Base-by-base conservation (phyloP, 768 basidiomycete genomes). In the Favolaschia claudopus region DNA sequence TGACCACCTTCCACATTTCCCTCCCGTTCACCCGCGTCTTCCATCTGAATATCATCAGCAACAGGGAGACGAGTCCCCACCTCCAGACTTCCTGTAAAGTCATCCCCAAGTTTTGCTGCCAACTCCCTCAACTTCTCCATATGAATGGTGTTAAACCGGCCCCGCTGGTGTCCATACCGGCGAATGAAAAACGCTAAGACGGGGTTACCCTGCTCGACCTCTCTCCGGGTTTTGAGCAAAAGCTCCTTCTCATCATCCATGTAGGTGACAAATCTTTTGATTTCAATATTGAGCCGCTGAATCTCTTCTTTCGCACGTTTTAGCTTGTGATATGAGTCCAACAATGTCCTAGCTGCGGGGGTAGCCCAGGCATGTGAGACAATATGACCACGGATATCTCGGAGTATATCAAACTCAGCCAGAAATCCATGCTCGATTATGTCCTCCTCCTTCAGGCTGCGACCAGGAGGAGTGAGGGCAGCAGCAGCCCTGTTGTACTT, bases 211-310 rank as follows among this genome's bases (percentile, higher is more conserved):
- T n/a, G 15, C 1, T 7, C 22, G 5, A 45, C 17, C 37, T 59
- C 50, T 22, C 37, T 36, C 22, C 31, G 49, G 42, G 51, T 59
- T 8, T 27, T 19, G 1, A 32, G 31, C 9, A 59, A 19, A 27
- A 36, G 45, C 15, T 20, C 25, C 20, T 20, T 32, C 39, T 59
- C 58, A n/a, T 59, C 58, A 15, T 28, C 29, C 9, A 59, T 51
- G 32, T 46, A 46, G 3, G 44, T 46, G 7, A 46, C 44, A 32
- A 46, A 31, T 4, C 44, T 5, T 15, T 13, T 7, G 9, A 46
- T 46, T n/a, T 46, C 44, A 14, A 46, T 29, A 46, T 46, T 46
- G 15, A 46, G 29, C 4, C 28, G 28, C 2, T 29, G 7, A 19
- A 46, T 31, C 28, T 46, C 44, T 13, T 46, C 44, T 19, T 46